phyloP scores from a whole-genome alignment of 805 yeast species.

The Sugiyamaella marilandica region DNA sequence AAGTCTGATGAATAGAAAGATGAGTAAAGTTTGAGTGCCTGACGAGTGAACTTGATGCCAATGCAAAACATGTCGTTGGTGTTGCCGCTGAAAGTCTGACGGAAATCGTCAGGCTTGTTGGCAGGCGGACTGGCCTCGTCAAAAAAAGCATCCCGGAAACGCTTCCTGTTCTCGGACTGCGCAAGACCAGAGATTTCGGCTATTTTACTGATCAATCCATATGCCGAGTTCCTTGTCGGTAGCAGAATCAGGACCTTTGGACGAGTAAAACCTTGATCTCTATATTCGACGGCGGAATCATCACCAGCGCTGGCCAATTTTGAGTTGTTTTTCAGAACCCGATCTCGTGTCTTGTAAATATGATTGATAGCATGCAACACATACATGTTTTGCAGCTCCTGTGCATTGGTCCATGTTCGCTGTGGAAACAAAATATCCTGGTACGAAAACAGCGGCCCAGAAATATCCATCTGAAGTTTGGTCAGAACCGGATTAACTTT shows the following conservation, averaged over 20 bases:
- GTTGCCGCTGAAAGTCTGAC: conserved; percentile 76
- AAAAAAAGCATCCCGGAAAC: conserved; percentile 67
- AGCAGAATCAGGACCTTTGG: conserved; percentile 79
- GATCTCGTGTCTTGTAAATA: conserved; percentile 78
- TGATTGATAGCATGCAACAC: conserved; percentile 75
- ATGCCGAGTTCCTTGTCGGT: conserved; percentile 80
- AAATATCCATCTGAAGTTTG: conserved; percentile 46
- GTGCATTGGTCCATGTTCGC: conserved; percentile 44
- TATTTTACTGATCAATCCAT: conserved; percentile 58
- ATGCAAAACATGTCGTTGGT: conserved; percentile 86
- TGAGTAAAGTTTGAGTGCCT: conserved; percentile 76
- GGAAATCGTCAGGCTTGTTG: conserved; percentile 79
- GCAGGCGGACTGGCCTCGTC: conserved; percentile 45
- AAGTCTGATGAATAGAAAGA: conserved; percentile 82
- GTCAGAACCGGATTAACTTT: conserved; percentile 32
- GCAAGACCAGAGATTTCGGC: conserved; percentile 60
- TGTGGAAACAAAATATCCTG: conserved; percentile 64
- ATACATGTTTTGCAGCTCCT: conserved; percentile 58
- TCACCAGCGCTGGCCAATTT: conserved; percentile 45
- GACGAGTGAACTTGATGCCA: conserved; percentile 88
- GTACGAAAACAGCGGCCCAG: conserved; percentile 67
- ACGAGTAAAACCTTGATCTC: conserved; percentile 95
- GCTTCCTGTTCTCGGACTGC: conserved; percentile 74
- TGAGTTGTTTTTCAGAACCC: conserved; percentile 71
- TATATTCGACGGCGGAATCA: conserved; percentile 32